Conservation (phyloP, 1,139 yeast genomes). For the Scheffersomyces quercinus region DNA sequence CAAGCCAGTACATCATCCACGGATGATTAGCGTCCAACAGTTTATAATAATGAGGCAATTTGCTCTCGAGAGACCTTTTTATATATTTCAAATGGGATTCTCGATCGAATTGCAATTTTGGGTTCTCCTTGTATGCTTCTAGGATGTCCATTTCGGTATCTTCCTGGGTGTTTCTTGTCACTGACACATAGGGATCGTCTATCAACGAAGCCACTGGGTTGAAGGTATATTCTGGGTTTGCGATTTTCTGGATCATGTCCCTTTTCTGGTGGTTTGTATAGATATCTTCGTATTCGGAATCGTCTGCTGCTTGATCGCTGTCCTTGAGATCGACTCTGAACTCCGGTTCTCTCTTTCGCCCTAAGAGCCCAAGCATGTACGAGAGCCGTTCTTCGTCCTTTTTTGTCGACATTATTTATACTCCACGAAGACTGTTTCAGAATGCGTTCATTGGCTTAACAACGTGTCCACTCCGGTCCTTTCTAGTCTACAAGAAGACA, state of each 20-base stretch:
- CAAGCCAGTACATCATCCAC: constrained; percentile 87
- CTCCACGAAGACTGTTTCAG: no score
- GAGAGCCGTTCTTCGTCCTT: constrained; percentile 9
- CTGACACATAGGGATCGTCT: constrained; percentile 12
- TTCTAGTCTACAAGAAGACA: no score
- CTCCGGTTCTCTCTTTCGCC: constrained; percentile 7
- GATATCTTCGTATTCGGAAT: constrained; percentile 2
- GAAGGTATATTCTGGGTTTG: constrained; percentile 3
- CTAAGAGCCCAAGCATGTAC: constrained; percentile 13
- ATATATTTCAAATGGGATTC: constrained; percentile 18
- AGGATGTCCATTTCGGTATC: constrained; percentile 13
- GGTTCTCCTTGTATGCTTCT: constrained; percentile 8
- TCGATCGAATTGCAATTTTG: constrained; percentile 7
- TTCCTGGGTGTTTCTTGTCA: constrained; percentile 12
- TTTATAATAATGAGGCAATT: constrained; percentile 50
- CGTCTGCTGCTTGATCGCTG: not conserved
- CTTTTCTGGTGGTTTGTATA: constrained; percentile 4
- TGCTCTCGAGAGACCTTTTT: constrained; percentile 32
- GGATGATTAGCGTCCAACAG: constrained; percentile 84
- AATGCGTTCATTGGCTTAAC: no score
- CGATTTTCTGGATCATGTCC: constrained; percentile 3
- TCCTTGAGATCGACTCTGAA: not conserved
- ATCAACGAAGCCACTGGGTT: constrained; percentile 5
- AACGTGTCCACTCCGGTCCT: no score
- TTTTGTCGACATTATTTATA: constrained; percentile 1